phyloP scores from a whole-genome alignment of 2,329 filamentous ascomycete genomes.

The Fusarium sp. region DNA sequence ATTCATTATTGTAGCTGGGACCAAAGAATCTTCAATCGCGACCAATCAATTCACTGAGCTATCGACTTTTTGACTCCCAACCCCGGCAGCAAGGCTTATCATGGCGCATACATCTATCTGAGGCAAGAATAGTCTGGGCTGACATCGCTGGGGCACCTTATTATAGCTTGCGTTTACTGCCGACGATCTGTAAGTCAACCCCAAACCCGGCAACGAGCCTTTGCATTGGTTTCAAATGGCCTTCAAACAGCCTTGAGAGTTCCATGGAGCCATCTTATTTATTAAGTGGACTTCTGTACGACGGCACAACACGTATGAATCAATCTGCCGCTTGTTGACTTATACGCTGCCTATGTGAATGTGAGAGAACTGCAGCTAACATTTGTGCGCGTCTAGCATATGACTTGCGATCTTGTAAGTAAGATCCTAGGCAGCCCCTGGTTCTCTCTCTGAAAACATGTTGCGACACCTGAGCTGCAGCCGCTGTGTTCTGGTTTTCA shows the following conservation, averaged over 20 bases:
- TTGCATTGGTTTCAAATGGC: constrained; percentile 40
- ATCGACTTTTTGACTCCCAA: constrained; percentile 26
- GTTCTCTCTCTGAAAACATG: constrained; percentile 45
- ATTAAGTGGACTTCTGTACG: constrained; percentile 30
- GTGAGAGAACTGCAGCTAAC: constrained; percentile 47
- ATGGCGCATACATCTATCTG: constrained; percentile 27
- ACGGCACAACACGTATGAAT: constrained; percentile 33
- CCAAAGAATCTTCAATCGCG: constrained; percentile 20
- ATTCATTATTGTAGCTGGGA: constrained; percentile 31
- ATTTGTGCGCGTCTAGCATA: constrained; percentile 71
- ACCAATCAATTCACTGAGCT: constrained; percentile 31
- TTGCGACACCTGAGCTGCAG: constrained; percentile 22
- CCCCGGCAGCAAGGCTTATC: constrained; percentile 15
- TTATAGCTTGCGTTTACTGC: constrained; percentile 85
- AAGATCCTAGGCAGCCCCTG: constrained; percentile 23
- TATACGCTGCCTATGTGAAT: constrained; percentile 31
- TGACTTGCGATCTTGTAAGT: constrained; percentile 92
- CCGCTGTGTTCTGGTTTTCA: constrained; percentile 20
- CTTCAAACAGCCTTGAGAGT: constrained; percentile 29
- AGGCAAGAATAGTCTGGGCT: constrained; percentile 49
- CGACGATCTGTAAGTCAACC: constrained; percentile 84
- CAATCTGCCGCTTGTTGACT: constrained; percentile 21
- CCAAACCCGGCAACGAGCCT: constrained; percentile 46
- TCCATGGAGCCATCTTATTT: constrained; percentile 35
- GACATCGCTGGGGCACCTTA: constrained; percentile 51